These are phyloP conservation scores for Phytophthora pisi DNA, from an alignment of 352 stramenopile genomes.

Conservation along the genomic window DNA sequence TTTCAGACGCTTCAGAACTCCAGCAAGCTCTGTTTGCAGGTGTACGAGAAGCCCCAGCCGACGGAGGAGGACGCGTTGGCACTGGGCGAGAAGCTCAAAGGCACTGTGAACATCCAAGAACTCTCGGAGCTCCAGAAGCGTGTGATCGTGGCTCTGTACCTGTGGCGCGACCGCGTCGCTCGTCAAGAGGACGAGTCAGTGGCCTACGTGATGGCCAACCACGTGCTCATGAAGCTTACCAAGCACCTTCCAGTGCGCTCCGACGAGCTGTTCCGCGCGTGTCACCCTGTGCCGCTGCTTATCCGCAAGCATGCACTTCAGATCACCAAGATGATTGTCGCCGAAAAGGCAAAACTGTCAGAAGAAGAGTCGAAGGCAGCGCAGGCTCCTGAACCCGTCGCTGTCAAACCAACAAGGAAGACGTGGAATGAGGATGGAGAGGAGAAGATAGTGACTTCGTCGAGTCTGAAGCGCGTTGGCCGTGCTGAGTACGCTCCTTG, in stretches of 20 bases:
- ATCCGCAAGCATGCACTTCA: constrained; percentile 80
- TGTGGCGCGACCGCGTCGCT: constrained; percentile 81
- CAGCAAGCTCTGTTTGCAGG: constrained; percentile 80
- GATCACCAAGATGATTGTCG: constrained; percentile 67
- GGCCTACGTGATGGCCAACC: constrained; percentile 83
- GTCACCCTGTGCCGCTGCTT: constrained; percentile 76
- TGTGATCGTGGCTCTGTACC: constrained; percentile 72
- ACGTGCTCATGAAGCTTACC: constrained; percentile 85
- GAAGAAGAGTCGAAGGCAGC: constrained; percentile 36
- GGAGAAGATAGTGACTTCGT: constrained; percentile 25
- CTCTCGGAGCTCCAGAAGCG: constrained; percentile 70
- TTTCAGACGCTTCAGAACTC: constrained; percentile 73
- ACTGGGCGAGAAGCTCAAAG: constrained; percentile 74
- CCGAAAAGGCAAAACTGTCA: constrained; percentile 55
- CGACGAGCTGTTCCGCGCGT: constrained; percentile 77
- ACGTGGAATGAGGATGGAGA: constrained; percentile 44
- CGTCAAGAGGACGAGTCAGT: constrained; percentile 76
- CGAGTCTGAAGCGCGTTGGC: constrained; percentile 44
- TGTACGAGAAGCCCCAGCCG: constrained; percentile 80
- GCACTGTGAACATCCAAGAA: constrained; percentile 59
- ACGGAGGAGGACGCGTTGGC: constrained; percentile 53
- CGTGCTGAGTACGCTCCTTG: constrained; percentile 60
- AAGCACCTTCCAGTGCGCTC: constrained; percentile 71
- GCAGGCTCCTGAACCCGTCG: constrained; percentile 3
- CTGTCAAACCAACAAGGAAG: constrained; percentile 31